Evolutionary conservation across 176 grass and related monocot species (phyloP), one percentile per base, ranked within the genome.

Genomic region (Oryza australiensis): DNA sequence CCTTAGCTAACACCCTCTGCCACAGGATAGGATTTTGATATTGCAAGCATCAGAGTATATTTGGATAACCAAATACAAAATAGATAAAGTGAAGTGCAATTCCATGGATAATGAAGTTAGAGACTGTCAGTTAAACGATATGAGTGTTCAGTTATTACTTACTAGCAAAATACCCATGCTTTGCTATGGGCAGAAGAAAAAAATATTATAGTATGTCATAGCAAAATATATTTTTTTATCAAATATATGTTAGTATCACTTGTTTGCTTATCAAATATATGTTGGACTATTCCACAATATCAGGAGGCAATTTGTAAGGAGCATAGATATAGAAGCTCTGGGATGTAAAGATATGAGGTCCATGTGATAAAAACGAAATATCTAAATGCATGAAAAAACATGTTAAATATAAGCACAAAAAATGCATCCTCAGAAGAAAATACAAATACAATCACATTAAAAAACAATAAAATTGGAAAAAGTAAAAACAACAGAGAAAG

Each of bases 1-100:
- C 93, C 82, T 98, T 98, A 27, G 91, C 89, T 78, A 93, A 84
- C 26, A 85, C 89, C 80, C 85, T 85, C 92, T 97, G 85, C 75
- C 13, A 59, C 26, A 85, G 51, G 67, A 43, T 73, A 86, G 24
- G 43, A 85, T 68, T 75, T 20, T 22, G 64, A 77, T 77, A 78
- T 77, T 80, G 59, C 16, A 81, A 55, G 28, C 29, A 12, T 70
- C 49, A 84, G 37, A 66, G 24, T 55, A 80, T 76, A 81, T 77
- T 76, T 73, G 9, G 53, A 77, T 4, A 68, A 84, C n/a, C 2
- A 87, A 62, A 23, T 16, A 70, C 20, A 13, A 81, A 81, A 30
- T 84, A 81, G n/a, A 87, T 77, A 10, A 69, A 60, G 41, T 73
- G 29, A 73, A 66, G 29, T 63, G 7, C 34, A 32, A 41, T 13